A percentile compares a stretch with the other conserved stretches of the same genome.
Evolutionary conservation across 306 rosid genomes (phyloP).

Genomic region (Casuarina cunninghamiana): DNA sequence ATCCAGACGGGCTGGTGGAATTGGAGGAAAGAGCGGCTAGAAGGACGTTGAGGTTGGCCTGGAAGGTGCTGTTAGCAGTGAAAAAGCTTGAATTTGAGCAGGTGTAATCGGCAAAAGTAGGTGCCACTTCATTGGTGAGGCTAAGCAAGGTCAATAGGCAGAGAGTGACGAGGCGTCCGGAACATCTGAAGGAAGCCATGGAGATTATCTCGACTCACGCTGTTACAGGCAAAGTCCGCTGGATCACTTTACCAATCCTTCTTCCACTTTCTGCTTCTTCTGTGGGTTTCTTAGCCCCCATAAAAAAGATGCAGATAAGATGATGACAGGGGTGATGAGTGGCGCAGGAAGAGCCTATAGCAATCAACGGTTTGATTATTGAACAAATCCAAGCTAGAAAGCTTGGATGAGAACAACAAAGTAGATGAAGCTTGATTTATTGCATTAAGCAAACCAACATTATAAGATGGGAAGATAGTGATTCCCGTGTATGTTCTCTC

Average conservation of each 20-base stretch:
- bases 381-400: too few relatives aligned
- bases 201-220: background rate
- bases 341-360: background rate
- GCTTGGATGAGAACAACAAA: background rate
- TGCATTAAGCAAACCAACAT: too few relatives aligned
- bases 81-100: background rate
- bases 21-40: constrained; percentile 5
- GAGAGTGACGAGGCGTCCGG: background rate
- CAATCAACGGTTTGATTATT: too few relatives aligned
- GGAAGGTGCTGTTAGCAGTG: background rate
- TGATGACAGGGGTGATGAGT: background rate
- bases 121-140: background rate
- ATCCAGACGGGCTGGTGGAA: background rate
- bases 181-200: background rate
- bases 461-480: too few relatives aligned
- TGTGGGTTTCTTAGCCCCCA: too few relatives aligned
- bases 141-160: background rate
- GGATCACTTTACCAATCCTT: background rate
- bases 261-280: background rate
- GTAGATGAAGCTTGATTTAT: background rate
- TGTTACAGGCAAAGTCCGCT: background rate
- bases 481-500: too few relatives aligned
- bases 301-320: background rate
- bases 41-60: background rate
- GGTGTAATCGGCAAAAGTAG: background rate